A percentile compares a stretch with the other conserved stretches of the same genome.
Evolutionary conservation across 73 alveolate species (phyloP).

Genomic region (Symbiodinium pilosum): DNA sequence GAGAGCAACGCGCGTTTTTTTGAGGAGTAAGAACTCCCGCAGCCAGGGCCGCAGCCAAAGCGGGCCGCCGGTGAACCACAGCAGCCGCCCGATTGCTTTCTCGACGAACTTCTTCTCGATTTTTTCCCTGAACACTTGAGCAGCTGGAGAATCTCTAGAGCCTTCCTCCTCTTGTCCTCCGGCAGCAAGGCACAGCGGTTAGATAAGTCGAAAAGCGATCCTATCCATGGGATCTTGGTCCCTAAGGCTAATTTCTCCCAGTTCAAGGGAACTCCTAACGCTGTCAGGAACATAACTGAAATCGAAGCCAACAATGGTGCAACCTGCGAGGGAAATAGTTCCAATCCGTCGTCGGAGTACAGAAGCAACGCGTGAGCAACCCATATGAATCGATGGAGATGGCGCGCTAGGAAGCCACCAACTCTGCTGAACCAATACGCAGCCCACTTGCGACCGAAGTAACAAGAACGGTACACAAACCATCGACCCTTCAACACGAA

Average conservation of each 20-base stretch:
- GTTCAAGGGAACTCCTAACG: slow-evolving; percentile 26
- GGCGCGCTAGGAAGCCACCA: background rate
- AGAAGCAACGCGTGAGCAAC: background rate
- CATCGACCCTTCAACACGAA: background rate
- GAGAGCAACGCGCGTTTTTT: background rate
- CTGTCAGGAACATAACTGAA: slow-evolving; percentile 16
- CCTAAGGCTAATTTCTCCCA: slow-evolving; percentile 27
- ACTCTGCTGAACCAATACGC: background rate
- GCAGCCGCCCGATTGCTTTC: background rate
- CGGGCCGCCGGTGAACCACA: slow-evolving; percentile 30
- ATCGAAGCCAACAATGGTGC: background rate
- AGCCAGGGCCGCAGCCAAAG: slow-evolving; percentile 55
- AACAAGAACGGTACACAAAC: background rate
- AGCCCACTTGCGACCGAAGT: background rate
- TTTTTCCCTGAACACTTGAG: background rate
- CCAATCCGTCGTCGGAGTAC: slow-evolving; percentile 21
- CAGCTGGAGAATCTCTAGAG: background rate
- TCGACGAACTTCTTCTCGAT: background rate
- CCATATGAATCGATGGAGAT: background rate
- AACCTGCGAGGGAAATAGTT: background rate
- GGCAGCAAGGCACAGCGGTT: background rate
- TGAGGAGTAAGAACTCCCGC: background rate
- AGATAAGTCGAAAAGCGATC: background rate
- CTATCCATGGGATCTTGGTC: background rate
- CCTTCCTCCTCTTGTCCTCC: background rate